Percentiles rank a stretch among this genome's conserved stretches.
phyloP scores from a whole-genome alignment of 2,329 filamentous ascomycete genomes.

The Apiospora rasikravindrae region DNA sequence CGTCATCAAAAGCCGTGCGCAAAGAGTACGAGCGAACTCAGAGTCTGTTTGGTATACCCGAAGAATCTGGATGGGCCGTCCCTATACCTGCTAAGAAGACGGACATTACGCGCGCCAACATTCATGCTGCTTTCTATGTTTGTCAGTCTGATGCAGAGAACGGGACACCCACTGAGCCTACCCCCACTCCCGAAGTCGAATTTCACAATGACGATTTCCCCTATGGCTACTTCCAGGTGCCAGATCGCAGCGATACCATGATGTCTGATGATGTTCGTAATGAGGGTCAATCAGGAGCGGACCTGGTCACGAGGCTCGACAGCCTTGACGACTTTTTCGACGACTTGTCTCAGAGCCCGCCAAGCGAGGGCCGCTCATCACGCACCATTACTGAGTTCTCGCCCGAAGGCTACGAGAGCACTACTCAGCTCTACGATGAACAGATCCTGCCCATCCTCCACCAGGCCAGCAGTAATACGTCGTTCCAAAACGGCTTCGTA shows the following conservation, averaged over 20 bases:
- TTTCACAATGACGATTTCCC: constrained; percentile 91
- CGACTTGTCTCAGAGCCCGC: constrained; percentile 64
- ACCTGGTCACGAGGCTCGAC: constrained; percentile 80
- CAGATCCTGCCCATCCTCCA: constrained; percentile 90
- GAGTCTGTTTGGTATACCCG: constrained; percentile 94
- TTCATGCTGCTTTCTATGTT: constrained; percentile 95
- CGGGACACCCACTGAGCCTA: constrained; percentile 61
- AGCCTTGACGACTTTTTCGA: constrained; percentile 85
- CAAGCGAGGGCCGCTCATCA: constrained; percentile 66
- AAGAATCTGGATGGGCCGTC: constrained; percentile 94
- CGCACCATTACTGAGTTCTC: constrained; percentile 69
- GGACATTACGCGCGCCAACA: constrained; percentile 83
- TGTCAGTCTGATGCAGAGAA: constrained; percentile 73
- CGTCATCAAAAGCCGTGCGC: constrained; percentile 81
- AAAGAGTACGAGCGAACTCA: constrained; percentile 96
- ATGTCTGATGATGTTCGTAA: constrained; percentile 81
- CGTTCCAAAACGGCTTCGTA: constrained; percentile 87
- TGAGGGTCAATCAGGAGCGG: constrained; percentile 73
- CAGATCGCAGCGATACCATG: constrained; percentile 86
- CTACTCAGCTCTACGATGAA: constrained; percentile 87
- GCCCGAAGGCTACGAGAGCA: constrained; percentile 71
- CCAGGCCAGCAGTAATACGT: constrained; percentile 79
- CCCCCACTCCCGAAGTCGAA: constrained; percentile 83
- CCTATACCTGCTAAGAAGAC: constrained; percentile 91
- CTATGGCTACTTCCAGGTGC: constrained; percentile 76